Evolutionary conservation across 352 stramenopile genomes (phyloP).

Genomic region (Phytophthora ramorum): DNA sequence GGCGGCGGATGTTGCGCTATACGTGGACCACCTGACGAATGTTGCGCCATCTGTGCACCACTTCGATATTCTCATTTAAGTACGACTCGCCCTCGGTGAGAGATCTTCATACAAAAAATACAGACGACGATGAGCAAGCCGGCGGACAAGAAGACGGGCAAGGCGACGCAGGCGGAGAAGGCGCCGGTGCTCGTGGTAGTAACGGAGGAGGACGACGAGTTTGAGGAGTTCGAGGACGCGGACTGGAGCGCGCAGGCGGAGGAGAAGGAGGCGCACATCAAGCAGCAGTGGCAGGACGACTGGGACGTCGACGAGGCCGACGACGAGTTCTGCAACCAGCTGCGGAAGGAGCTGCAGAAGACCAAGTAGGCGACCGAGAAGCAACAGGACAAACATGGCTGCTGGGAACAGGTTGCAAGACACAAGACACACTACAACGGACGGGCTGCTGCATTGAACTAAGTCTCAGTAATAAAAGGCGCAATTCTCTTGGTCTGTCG

Average conservation of each 20-base stretch:
- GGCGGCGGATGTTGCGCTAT: background rate
- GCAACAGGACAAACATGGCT: background rate
- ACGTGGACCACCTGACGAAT: slow-evolving; percentile 7
- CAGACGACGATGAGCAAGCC: slow-evolving; percentile 45
- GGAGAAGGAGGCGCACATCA: slow-evolving; percentile 85
- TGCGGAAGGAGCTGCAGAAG: slow-evolving; percentile 91
- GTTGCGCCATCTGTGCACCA: slow-evolving; percentile 1
- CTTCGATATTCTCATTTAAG: background rate
- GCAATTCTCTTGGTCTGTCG: slow-evolving; percentile 19
- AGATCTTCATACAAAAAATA: slow-evolving; percentile 18
- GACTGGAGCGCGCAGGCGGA: slow-evolving; percentile 79
- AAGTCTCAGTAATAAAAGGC: slow-evolving; percentile 28
- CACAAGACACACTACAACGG: background rate
- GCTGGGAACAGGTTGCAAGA: background rate
- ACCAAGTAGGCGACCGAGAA: slow-evolving; percentile 50
- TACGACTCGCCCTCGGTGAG: slow-evolving; percentile 1
- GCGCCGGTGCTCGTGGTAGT: slow-evolving; percentile 74
- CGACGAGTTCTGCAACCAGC: slow-evolving; percentile 93
- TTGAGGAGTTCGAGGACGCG: slow-evolving; percentile 89
- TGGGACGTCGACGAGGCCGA: slow-evolving; percentile 94
- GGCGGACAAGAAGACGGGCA: slow-evolving; percentile 38
- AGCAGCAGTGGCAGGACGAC: slow-evolving; percentile 94
- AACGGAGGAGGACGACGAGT: slow-evolving; percentile 90
- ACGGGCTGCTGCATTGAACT: slow-evolving; percentile 5
- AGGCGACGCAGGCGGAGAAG: slow-evolving; percentile 55